phyloP scores from a whole-genome alignment of 1,284 basidiomycete genomes.

The Pseudozyma tsukubaensis region DNA sequence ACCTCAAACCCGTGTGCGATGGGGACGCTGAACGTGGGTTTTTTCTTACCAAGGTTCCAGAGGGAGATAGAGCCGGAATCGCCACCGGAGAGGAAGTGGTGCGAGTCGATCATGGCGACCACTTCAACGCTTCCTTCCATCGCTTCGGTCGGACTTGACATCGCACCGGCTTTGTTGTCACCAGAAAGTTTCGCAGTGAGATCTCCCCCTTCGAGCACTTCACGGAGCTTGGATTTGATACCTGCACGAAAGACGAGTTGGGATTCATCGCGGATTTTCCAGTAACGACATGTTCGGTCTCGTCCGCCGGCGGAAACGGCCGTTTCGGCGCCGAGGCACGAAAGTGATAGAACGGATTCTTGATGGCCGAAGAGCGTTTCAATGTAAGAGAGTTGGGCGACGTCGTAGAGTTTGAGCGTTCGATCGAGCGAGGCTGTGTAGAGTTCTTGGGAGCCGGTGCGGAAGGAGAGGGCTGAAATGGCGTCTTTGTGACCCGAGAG shows the following conservation, averaged over 20 bases:
- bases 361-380: conserved; percentile 99
- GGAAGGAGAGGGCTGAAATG: conserved; percentile 80
- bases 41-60: conserved; percentile 95
- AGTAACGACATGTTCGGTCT: conserved; percentile 91
- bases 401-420: conserved; percentile 89
- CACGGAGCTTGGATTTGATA: conserved; percentile 75
- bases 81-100: conserved; percentile 90
- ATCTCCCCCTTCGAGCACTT: conserved; percentile 82
- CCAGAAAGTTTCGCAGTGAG: conserved; percentile 68
- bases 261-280: conserved; percentile 96
- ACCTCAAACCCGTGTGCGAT: conserved; percentile 86
- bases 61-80: conserved; percentile 88
- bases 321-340: conserved; percentile 83
- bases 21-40: conserved; percentile 85
- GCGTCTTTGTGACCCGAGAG: conserved; percentile 71
- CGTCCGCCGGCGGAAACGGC: conserved; percentile 88
- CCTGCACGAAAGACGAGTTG: conserved; percentile 96
- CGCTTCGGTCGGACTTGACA: conserved; percentile 29
- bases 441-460: conserved; percentile 81
- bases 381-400: conserved; percentile 86
- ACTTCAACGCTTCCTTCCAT: conserved; percentile 92
- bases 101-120: conserved; percentile 93
- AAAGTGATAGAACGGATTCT: conserved; percentile 82
- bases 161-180: conserved; percentile 38
- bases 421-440: conserved; percentile 85